phyloP scores from a whole-genome alignment of 2,329 filamentous ascomycete species.

The Colletotrichum somersetense region DNA sequence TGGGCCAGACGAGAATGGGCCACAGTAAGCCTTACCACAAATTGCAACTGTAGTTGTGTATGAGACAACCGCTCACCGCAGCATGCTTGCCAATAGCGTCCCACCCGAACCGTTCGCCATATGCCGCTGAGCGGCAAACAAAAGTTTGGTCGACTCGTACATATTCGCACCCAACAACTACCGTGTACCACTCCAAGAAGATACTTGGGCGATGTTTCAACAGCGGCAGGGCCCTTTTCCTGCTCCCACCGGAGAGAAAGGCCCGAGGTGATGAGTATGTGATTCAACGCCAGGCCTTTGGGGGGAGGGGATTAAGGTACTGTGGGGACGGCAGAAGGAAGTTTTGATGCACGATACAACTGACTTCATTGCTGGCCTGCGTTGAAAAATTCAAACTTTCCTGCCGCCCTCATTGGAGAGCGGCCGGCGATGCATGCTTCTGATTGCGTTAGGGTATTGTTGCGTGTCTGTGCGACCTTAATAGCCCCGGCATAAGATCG shows the following conservation, averaged over 20 bases:
- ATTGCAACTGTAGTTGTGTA: conserved; percentile 9
- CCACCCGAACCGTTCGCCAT: not conserved
- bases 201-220: conserved; percentile 4
- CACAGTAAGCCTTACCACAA: conserved; percentile 7
- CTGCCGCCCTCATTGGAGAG: not conserved
- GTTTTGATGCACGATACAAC: conserved; percentile 25
- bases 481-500: not conserved
- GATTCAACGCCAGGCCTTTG: conserved; percentile 8
- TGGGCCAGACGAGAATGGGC: not conserved
- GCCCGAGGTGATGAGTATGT: not conserved
- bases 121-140: not conserved
- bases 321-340: conserved; percentile 18
- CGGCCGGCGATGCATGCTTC: not conserved
- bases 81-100: conserved; percentile 26
- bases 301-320: conserved; percentile 7
- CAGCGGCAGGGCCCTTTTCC: not conserved
- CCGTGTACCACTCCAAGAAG: conserved; percentile 2
- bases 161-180: conserved; percentile 6
- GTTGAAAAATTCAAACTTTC: not conserved
- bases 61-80: conserved; percentile 23
- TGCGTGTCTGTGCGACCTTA: not conserved
- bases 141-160: not conserved
- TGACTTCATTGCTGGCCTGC: conserved; percentile 9
- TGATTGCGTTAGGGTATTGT: too few relatives aligned
- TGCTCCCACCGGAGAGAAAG: not conserved